Evolutionary conservation across 805 yeast species (phyloP).

Genomic region (Myxozyma melibiosi): DNA sequence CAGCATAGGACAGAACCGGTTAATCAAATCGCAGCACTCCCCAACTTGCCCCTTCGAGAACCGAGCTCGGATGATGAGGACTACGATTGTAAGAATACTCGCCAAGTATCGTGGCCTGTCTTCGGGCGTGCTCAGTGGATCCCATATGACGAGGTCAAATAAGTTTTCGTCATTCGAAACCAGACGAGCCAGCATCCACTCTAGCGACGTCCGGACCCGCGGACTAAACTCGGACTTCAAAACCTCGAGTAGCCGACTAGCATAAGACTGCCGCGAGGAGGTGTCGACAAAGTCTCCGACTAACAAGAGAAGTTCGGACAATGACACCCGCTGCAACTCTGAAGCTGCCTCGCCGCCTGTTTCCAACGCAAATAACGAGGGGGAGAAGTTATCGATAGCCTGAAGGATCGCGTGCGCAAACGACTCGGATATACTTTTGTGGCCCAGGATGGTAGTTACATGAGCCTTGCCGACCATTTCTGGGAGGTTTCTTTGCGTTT

Average conservation of each 20-base stretch:
- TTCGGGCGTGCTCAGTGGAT: slow-evolving; percentile 32
- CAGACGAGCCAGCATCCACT: slow-evolving; percentile 69
- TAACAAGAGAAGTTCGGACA: slow-evolving; percentile 55
- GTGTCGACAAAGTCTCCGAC: slow-evolving; percentile 43
- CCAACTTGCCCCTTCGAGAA: slow-evolving; percentile 38
- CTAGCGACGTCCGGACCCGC: slow-evolving; percentile 68
- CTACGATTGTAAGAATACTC: slow-evolving; percentile 64
- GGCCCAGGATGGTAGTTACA: neutral
- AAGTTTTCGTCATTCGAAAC: slow-evolving; percentile 25
- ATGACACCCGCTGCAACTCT: slow-evolving; percentile 64
- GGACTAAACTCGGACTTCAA: slow-evolving; percentile 76
- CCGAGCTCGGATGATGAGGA: slow-evolving; percentile 38
- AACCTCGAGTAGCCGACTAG: slow-evolving; percentile 41
- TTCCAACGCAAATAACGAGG: slow-evolving; percentile 48
- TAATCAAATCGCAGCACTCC: slow-evolving; percentile 41
- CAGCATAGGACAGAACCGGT: slow-evolving; percentile 52
- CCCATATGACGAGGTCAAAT: slow-evolving; percentile 8
- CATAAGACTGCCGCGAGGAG: slow-evolving; percentile 35
- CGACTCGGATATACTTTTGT: neutral
- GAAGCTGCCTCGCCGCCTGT: slow-evolving; percentile 62
- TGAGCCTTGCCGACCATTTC: neutral
- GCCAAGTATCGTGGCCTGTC: slow-evolving; percentile 56
- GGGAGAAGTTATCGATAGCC: slow-evolving; percentile 40
- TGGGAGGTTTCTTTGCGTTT: neutral
- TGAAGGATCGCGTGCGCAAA: slow-evolving; percentile 19